phyloP scores from a whole-genome alignment of 2,329 filamentous ascomycete genomes.

The Aspergillus alliaceus region DNA sequence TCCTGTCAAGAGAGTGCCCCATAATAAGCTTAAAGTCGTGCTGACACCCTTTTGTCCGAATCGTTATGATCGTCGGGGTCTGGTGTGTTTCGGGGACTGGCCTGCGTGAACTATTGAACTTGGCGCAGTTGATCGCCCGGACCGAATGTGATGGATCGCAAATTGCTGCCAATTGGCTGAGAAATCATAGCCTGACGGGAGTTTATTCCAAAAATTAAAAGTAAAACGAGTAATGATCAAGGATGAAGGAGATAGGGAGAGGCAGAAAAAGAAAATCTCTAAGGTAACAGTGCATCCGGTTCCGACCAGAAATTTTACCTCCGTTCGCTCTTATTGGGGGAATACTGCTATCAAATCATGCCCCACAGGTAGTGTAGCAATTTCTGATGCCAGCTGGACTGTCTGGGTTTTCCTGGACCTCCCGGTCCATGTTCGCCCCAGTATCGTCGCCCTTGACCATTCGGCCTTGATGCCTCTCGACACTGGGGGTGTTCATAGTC shows the following conservation, averaged over 20 bases:
- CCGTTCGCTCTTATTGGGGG: neutral
- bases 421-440: conserved; percentile 21
- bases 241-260: neutral
- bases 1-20: neutral
- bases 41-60: neutral
- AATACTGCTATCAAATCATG: neutral
- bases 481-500: conserved; percentile 57
- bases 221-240: neutral
- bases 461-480: conserved; percentile 26
- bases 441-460: conserved; percentile 25
- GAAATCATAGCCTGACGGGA: neutral
- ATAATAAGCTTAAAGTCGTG: neutral
- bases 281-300: neutral
- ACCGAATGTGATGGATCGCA: conserved; percentile 2
- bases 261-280: neutral
- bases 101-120: conserved; percentile 12
- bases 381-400: neutral
- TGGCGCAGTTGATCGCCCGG: conserved; percentile 9
- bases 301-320: neutral
- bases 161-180: neutral
- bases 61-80: neutral
- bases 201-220: neutral
- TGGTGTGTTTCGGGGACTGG: neutral
- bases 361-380: neutral
- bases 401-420: neutral